A percentile compares a stretch with the other conserved stretches of the same genome.
Conservation (phyloP, 441 rosid species). For the Corymbia calophylla region DNA sequence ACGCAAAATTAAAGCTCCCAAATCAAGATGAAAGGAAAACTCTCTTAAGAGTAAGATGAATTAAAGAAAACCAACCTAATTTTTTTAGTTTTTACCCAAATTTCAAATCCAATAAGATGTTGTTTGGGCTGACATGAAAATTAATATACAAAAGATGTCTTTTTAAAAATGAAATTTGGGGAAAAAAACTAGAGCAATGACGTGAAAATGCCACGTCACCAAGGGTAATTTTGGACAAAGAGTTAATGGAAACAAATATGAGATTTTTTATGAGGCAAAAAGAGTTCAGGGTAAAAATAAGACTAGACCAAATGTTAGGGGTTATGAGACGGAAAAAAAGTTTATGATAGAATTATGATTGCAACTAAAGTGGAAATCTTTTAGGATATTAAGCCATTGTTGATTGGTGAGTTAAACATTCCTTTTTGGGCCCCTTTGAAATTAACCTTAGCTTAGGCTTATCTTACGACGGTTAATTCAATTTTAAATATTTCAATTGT, state of each 20-base stretch:
- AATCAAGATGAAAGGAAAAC: neutral
- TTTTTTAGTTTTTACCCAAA: neutral
- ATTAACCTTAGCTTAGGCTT: neutral
- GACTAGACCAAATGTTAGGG: neutral
- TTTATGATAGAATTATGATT: neutral
- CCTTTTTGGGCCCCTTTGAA: neutral
- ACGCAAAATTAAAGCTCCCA: neutral
- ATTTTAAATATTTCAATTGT: too few species aligned
- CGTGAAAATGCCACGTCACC: fast-evolving
- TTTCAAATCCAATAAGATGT: neutral
- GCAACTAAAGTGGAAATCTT: neutral
- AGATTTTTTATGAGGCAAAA: neutral
- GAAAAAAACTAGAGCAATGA: too few species aligned
- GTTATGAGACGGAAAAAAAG: neutral
- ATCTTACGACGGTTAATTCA: too few species aligned
- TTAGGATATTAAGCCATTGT: neutral
- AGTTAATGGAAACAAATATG: too few species aligned
- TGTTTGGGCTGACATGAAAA: neutral
- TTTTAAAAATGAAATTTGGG: neutral
- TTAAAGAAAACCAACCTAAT: neutral
- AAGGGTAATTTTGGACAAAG: neutral
- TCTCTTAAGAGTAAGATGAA: neutral
- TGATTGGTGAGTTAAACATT: neutral
- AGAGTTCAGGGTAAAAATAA: neutral
- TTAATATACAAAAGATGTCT: neutral